Evolutionary conservation across 805 yeast species (phyloP).

Genomic region (Spathaspora gorwiae): DNA sequence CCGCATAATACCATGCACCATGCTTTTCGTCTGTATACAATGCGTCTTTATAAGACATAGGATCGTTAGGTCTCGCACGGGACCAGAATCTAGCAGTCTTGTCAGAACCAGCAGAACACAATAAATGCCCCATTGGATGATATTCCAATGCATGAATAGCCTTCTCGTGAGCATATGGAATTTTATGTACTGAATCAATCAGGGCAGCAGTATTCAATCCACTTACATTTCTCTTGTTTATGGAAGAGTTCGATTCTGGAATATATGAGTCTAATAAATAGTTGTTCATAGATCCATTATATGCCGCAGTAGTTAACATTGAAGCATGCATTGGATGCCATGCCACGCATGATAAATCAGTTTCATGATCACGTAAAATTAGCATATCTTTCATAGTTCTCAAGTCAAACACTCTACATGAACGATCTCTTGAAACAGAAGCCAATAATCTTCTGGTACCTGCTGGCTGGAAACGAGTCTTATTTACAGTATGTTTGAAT

Average conservation of each 20-base stretch:
- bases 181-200: conserved; percentile 47
- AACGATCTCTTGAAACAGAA: conserved; percentile 83
- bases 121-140: conserved; percentile 89
- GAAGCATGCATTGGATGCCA: conserved; percentile 93
- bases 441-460: conserved; percentile 74
- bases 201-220: conserved; percentile 4
- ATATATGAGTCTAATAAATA: conserved; percentile 57
- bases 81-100: conserved; percentile 93
- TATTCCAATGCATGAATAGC: conserved; percentile 86
- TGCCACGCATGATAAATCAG: conserved; percentile 77
- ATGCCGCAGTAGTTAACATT: conserved; percentile 77
- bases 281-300: conserved; percentile 82
- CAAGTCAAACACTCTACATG: conserved; percentile 82
- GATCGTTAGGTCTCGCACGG: conserved; percentile 86
- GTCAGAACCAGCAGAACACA: conserved; percentile 92
- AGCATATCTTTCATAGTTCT: conserved; percentile 76
- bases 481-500: conserved; percentile 90
- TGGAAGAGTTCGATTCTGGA: conserved; percentile 22
- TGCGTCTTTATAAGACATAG: conserved; percentile 73
- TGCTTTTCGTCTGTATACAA: conserved; percentile 58
- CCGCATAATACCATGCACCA: conserved; percentile 46
- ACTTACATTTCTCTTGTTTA: conserved; percentile 6
- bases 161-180: conserved; percentile 93
- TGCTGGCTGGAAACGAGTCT: conserved; percentile 77
- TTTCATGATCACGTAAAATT: conserved; percentile 71